phyloP scores from a whole-genome alignment of 257 asterid species.

The Plectranthus barbatus region DNA sequence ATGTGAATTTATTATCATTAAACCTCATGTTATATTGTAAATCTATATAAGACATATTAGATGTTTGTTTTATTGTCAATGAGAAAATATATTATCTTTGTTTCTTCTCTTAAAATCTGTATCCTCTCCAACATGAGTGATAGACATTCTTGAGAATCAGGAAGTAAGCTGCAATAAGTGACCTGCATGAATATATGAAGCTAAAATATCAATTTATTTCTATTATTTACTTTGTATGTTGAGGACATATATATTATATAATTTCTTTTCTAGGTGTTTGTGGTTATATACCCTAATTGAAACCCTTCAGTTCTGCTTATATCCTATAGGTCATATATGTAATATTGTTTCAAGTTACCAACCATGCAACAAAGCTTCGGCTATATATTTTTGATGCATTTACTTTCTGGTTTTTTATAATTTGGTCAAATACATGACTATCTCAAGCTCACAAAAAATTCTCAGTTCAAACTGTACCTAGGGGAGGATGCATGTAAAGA shows the following conservation, averaged over 20 bases:
- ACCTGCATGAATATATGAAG: constrained; percentile 46
- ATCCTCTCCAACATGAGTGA: too few relatives aligned
- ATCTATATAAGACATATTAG: too few relatives aligned
- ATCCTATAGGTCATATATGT: background rate
- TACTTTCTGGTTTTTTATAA: background rate
- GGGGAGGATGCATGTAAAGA: too few relatives aligned
- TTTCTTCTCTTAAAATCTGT: too few relatives aligned
- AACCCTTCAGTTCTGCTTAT: background rate
- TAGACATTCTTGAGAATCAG: constrained; percentile 68
- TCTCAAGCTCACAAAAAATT: background rate
- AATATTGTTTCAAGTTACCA: background rate
- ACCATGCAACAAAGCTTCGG: background rate
- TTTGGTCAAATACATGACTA: background rate
- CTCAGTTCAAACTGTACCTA: too few relatives aligned
- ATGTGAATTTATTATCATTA: too few relatives aligned
- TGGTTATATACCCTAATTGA: background rate
- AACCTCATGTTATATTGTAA: too few relatives aligned
- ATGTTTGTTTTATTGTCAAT: too few relatives aligned
- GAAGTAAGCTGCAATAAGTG: constrained; percentile 92
- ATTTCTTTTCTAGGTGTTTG: background rate
- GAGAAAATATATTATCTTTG: too few relatives aligned
- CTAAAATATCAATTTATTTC: background rate
- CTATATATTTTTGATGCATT: background rate
- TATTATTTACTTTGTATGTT: constrained; percentile 3
- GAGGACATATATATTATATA: background rate